A percentile compares a stretch with the other conserved stretches of the same genome.
Evolutionary conservation across 352 stramenopile genomes (phyloP).

Genomic region (Elongisporangium anandrum): DNA sequence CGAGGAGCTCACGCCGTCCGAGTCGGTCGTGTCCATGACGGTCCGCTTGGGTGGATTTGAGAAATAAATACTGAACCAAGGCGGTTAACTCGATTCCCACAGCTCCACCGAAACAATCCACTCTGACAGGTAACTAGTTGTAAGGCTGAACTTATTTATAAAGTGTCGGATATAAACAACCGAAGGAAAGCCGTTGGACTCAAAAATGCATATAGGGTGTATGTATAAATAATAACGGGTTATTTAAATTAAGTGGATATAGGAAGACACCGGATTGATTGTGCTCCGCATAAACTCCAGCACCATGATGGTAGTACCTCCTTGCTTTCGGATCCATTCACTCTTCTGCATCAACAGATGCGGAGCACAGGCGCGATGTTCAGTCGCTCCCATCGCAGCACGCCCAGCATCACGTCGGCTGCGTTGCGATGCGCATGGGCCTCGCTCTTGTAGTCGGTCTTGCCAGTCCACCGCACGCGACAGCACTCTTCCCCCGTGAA

Average conservation of each 20-base stretch:
- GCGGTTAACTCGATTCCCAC: no score
- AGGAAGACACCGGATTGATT: no score
- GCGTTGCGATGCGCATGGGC: constrained; percentile 37
- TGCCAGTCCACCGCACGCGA: constrained; percentile 39
- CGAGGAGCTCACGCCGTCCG: background rate
- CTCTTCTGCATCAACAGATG: background rate
- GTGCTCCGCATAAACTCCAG: no score
- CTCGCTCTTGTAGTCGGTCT: constrained; percentile 39
- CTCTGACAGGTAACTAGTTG: background rate
- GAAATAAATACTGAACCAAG: no score
- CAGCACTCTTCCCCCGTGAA: constrained; percentile 24
- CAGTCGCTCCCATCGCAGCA: constrained; percentile 39
- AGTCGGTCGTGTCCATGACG: background rate
- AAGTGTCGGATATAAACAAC: no score
- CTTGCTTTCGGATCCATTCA: no score
- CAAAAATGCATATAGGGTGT: no score
- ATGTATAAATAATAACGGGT: no score
- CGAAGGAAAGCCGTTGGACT: no score
- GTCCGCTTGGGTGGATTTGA: background rate
- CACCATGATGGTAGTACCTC: no score
- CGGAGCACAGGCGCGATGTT: constrained; percentile 26
- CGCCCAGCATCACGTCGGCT: constrained; percentile 28
- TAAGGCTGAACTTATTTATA: no score
- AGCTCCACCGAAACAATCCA: background rate
- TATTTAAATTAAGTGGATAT: no score